These are phyloP conservation scores for Camellia lanceoleosa DNA, from an alignment of 148 eudicot genomes.

Conservation along the genomic window DNA sequence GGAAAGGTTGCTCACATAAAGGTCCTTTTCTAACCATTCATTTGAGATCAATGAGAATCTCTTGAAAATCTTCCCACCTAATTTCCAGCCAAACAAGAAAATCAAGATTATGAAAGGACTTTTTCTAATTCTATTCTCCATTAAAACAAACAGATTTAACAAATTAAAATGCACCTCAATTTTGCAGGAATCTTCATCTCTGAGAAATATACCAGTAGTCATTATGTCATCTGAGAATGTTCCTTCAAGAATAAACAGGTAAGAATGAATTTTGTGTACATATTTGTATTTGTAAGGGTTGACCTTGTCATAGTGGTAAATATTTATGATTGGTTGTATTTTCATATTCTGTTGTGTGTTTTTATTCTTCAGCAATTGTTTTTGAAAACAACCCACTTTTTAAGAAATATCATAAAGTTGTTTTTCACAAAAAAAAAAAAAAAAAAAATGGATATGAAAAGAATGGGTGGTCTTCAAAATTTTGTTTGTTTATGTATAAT, in stretches of 20 bases:
- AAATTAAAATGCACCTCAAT: not conserved
- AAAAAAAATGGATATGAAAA: no score
- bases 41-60: slow-evolving; percentile 24
- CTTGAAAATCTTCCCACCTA: slow-evolving; percentile 5
- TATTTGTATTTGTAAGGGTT: not conserved
- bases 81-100: not conserved
- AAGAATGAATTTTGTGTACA: slow-evolving; percentile 8
- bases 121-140: not conserved
- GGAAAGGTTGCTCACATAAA: slow-evolving; percentile 5
- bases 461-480: no score
- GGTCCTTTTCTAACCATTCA: slow-evolving; percentile 20
- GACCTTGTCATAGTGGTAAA: no score
- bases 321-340: no score
- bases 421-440: no score
- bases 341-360: no score
- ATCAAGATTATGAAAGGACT: not conserved
- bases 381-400: no score
- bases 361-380: no score
- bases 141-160: not conserved
- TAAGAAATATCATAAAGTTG: no score
- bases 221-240: slow-evolving; percentile 99
- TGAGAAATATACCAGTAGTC: slow-evolving; percentile 87
- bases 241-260: slow-evolving; percentile 91
- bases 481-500: not conserved
- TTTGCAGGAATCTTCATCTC: slow-evolving; percentile 78